Conservation (phyloP, 2,329 filamentous ascomycete species). For the Cladosporium halotolerans region DNA sequence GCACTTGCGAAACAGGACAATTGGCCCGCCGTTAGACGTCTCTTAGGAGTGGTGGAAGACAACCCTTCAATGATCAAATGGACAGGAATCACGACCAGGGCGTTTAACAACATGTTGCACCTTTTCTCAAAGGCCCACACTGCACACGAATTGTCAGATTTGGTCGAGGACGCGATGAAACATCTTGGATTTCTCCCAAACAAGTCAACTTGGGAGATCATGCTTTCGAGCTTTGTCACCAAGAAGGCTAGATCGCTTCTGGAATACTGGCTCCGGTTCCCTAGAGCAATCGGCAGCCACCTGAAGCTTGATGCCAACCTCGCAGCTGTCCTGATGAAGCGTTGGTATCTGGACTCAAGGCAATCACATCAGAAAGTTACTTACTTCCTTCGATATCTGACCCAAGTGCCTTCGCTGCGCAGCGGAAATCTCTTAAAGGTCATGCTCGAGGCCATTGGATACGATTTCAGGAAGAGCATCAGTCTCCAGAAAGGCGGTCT, state of each 20-base stretch:
- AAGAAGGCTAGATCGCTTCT: constrained; percentile 17
- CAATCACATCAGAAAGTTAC: constrained; percentile 25
- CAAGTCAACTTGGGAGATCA: constrained; percentile 18
- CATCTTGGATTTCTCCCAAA: constrained; percentile 21
- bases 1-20: constrained; percentile 3
- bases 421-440: constrained; percentile 15
- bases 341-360: constrained; percentile 22
- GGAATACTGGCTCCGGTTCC: constrained; percentile 21
- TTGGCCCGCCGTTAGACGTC: not conserved
- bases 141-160: constrained; percentile 21
- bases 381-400: constrained; percentile 21
- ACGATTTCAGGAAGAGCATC: constrained; percentile 21
- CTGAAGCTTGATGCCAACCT: constrained; percentile 16
- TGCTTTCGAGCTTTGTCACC: constrained; percentile 21
- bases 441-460: constrained; percentile 21
- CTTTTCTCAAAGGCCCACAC: constrained; percentile 17
- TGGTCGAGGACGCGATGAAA: constrained; percentile 20
- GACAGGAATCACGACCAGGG: constrained; percentile 1
- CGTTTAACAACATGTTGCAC: constrained; percentile 19
- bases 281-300: constrained; percentile 13
- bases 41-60: not conserved
- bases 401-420: constrained; percentile 16
- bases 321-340: constrained; percentile 19
- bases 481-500: not conserved
- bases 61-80: not conserved